phyloP scores from a whole-genome alignment of 495 filamentous ascomycete species.

The Tuber melanosporum region DNA sequence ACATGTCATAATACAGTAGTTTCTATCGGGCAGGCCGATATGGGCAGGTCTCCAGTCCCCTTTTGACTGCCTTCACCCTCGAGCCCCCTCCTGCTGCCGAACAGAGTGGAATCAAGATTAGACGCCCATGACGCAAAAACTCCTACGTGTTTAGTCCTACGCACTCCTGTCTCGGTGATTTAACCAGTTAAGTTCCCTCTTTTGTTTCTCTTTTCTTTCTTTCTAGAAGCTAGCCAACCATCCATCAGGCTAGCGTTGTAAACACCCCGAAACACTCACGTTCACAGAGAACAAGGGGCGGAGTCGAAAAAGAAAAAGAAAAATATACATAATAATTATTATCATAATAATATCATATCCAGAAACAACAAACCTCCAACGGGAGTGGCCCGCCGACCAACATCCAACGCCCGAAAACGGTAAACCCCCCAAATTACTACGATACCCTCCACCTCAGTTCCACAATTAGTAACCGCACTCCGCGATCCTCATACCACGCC shows the following conservation, averaged over 20 bases:
- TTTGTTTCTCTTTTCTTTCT: neutral
- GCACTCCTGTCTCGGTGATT: neutral
- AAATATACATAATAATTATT: no score
- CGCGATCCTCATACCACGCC: no score
- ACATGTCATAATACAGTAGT: conserved; percentile 46
- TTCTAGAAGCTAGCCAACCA: neutral
- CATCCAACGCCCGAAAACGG: neutral
- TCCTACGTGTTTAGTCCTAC: neutral
- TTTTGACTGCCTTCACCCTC: neutral
- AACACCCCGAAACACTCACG: neutral
- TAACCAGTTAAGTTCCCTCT: neutral
- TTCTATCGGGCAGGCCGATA: no score
- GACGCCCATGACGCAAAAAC: neutral
- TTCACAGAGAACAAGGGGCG: neutral
- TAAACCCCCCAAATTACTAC: neutral
- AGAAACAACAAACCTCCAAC: neutral
- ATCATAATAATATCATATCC: neutral
- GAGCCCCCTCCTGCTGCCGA: neutral
- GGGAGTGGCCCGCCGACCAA: neutral
- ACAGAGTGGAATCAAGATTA: neutral
- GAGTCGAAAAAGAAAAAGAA: neutral
- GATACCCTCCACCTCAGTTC: neutral
- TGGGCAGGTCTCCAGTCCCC: neutral
- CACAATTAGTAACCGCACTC: neutral
- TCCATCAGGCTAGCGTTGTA: neutral